Evolutionary conservation across 2,329 filamentous ascomycete genomes (phyloP), one percentile per base, ranked within the genome.

Genomic region (Paraconiothyrium brasiliense): DNA sequence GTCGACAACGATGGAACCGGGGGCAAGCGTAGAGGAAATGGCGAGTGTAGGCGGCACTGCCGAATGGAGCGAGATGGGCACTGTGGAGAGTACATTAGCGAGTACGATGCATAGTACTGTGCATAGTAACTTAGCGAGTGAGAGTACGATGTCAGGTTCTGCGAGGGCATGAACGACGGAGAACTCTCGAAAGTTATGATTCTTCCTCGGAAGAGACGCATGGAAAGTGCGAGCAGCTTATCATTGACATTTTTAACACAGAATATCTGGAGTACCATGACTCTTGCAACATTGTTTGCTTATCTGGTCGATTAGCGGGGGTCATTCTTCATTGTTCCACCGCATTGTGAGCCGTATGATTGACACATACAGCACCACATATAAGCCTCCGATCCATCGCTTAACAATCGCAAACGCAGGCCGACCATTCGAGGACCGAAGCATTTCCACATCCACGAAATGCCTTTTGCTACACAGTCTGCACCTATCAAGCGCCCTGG

Each of bases 1-100:
- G n/a, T 44, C 37, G 8, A 54, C 51, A 14, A 54, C 32, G 8
- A 6, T 54, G 13, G 37, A 9, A 9, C 20, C 9, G 37, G 39
- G 37, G 4, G 14, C 22, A n/a, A 44, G 51, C n/a, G 37, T 54
- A 5, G 35, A 54, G 22, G 51, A 54, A 24, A 44, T 44, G 37
- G 16, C 37, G 24, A 37, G 20, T 32, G 8, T 32, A 7, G 35
- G 37, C 9, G n/a, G 27, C 9, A 37, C 13, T 39, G n/a, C 6
- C 14, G 37, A 20, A 22, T 54, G 51, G 51, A n/a, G 22, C 5
- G 24, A 9, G 3, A 44, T 41, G 10, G 51, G 37, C 14, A 43
- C 9, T 13, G 51, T 54, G 13, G 51, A 54, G 16, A 54, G 51
- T 34, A 54, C 51, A 4, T 14, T 43, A 37, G 22, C 2, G 37